Evolutionary conservation across 352 stramenopile genomes (phyloP), one percentile per base, ranked within the genome.

Genomic region (Phytophthora cajani): DNA sequence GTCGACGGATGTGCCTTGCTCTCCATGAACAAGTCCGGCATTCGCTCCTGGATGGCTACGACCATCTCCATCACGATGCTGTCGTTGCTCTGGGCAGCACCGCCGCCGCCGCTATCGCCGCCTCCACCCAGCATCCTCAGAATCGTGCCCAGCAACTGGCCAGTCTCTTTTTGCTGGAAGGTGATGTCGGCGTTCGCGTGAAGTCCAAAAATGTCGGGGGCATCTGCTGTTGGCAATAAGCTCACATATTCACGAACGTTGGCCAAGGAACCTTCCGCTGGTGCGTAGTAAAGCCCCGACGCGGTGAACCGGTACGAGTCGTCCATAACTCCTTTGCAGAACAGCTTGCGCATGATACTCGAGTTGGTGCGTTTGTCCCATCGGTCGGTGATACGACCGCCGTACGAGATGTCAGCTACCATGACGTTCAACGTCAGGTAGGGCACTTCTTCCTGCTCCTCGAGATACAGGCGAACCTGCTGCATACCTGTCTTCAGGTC

Each of bases 311-410:
- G 69, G 63, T 96, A 98, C n/a, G 89, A 84, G 54, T 97, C 88
- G 55, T 95, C 72, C 71, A 98, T 89, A 19, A 98, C 73, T 12
- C 80, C 77, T 23, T 80, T 77, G 58, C 84, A 90, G 61, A 98
- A 98, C 16, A 97, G 93, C 57, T 97, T 96, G 32, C 90, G 85
- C 81, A 99, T 94, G 72, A 98, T 97, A 62, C 87, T 97, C 46
- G 92, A 93, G 74, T 98, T 98, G 3, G 94, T 97, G 23, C 91
- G 86, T 65, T 98, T 98, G 70, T 98, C 95, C 95, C 92, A 98
- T 9, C 87, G 85, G 72, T 99, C 95, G 1, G 95, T 99, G 65
- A 98, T 98, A 32, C 94, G 83, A 5, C 95, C 95, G 51, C 95
- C 95, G 77, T 98, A 98, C 16, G 93, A 98, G 44, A 99, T 97